phyloP scores from a whole-genome alignment of 768 basidiomycete species.

The Lactarius akahatsu region DNA sequence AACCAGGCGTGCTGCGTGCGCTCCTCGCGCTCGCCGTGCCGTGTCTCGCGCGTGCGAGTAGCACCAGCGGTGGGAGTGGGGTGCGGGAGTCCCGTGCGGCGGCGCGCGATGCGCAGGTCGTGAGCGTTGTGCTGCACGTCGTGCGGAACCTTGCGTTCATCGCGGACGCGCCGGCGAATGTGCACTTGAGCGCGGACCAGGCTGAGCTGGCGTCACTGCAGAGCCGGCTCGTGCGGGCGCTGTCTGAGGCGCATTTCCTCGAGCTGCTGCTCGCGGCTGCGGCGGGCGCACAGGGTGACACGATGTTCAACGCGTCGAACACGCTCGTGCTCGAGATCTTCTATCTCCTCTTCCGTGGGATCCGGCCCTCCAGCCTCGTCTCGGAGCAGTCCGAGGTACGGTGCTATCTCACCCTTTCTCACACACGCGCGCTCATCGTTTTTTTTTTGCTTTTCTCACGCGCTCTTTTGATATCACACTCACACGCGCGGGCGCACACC shows the following conservation, averaged over 20 bases:
- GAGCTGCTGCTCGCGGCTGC: conserved; percentile 85
- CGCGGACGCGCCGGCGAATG: conserved; percentile 76
- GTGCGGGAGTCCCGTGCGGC: conserved; percentile 37
- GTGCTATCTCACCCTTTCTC: conserved; percentile 2
- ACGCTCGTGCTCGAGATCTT: conserved; percentile 90
- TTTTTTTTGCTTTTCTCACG: background rate
- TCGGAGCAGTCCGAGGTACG: conserved; percentile 64
- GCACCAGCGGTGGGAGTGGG: no score
- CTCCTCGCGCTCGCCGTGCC: conserved; percentile 76
- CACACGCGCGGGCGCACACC: background rate
- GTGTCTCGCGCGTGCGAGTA: conserved; percentile 59
- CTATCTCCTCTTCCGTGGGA: conserved; percentile 83
- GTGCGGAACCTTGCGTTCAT: conserved; percentile 94
- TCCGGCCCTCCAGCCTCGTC: conserved; percentile 59
- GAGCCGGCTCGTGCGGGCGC: conserved; percentile 65
- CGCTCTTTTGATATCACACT: no score
- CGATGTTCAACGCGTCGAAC: conserved; percentile 84
- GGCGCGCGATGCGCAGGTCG: conserved; percentile 80
- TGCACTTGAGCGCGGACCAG: conserved; percentile 70
- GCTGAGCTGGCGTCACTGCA: conserved; percentile 79
- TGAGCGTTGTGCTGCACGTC: conserved; percentile 85
- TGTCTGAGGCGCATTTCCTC: conserved; percentile 70
- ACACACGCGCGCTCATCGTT: background rate
- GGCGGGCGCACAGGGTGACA: conserved; percentile 69
- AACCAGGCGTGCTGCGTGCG: conserved; percentile 65